Conservation (phyloP, 257 asterid species). For the Solanum bukasovii region DNA sequence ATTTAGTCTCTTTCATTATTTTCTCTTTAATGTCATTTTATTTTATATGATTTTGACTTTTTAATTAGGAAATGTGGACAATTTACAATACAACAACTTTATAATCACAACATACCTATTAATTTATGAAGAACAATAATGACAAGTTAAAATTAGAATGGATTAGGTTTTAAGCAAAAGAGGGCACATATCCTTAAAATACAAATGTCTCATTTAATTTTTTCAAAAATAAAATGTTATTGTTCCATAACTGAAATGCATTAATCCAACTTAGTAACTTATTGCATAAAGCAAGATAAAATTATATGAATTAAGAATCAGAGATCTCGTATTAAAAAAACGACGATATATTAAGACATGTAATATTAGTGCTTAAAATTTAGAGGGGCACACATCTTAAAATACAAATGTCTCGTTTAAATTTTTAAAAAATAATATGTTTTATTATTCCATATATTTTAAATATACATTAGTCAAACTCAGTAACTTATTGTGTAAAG, state of each 20-base stretch:
- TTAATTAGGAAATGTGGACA: not conserved
- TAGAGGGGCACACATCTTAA: not conserved
- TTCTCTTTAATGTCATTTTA: not conserved
- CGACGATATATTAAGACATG: too few species aligned
- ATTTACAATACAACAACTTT: not conserved
- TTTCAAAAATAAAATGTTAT: too few species aligned
- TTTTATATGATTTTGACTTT: not conserved
- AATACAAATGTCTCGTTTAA: not conserved
- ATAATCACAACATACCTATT: not conserved
- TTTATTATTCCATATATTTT: not conserved
- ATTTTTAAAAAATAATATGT: not conserved
- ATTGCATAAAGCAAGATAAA: too few species aligned
- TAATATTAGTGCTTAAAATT: not conserved
- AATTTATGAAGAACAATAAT: not conserved
- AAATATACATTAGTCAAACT: not conserved
- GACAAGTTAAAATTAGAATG: not conserved
- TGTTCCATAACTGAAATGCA: too few species aligned
- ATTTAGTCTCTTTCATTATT: not conserved
- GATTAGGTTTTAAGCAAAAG: not conserved
- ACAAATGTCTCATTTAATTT: not conserved
- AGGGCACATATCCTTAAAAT: not conserved
- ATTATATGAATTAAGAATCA: too few species aligned
- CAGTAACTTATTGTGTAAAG: accelerated
- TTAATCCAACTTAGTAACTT: too few species aligned
- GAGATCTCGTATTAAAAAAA: too few species aligned